Evolutionary conservation across 169 alveolate species (phyloP).

Genomic region (Hepatocystis sp.): DNA sequence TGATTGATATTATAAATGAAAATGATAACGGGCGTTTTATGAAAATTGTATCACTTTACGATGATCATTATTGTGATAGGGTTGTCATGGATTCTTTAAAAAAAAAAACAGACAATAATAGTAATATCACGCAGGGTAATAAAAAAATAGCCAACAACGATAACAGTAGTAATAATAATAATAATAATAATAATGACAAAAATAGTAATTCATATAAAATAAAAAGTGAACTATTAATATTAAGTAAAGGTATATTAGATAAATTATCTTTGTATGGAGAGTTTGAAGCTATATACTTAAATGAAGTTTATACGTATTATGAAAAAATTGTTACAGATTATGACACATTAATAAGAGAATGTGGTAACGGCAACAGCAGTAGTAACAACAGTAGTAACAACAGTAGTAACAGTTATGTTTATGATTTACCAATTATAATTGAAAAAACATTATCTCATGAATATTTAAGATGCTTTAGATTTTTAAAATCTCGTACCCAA

Average conservation of each 20-base stretch:
- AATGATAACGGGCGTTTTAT: no score
- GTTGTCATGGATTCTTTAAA: constrained; percentile 2
- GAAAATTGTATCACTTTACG: no score
- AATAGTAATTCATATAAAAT: constrained; percentile 7
- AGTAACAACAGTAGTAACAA: neutral
- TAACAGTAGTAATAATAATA: neutral
- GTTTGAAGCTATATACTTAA: constrained; percentile 31
- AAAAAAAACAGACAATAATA: neutral
- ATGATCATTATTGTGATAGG: neutral
- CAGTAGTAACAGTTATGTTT: neutral
- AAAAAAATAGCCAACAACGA: neutral
- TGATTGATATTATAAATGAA: no score
- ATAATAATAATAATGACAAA: neutral
- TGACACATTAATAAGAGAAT: constrained; percentile 3
- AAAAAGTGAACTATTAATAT: constrained; percentile 16
- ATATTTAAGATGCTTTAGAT: constrained; percentile 55
- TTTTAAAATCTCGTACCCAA: constrained; percentile 60
- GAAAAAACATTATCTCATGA: constrained; percentile 67
- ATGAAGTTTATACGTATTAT: constrained; percentile 34
- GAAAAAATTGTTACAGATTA: no score
- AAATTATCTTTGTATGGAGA: constrained; percentile 44
- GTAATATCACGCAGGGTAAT: neutral
- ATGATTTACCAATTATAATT: constrained; percentile 34
- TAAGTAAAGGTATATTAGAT: constrained; percentile 12
- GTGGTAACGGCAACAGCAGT: neutral